Percentiles rank a stretch among this genome's conserved stretches.
Evolutionary conservation across 805 yeast genomes (phyloP).

Genomic region (Candida arabinofermentans): DNA sequence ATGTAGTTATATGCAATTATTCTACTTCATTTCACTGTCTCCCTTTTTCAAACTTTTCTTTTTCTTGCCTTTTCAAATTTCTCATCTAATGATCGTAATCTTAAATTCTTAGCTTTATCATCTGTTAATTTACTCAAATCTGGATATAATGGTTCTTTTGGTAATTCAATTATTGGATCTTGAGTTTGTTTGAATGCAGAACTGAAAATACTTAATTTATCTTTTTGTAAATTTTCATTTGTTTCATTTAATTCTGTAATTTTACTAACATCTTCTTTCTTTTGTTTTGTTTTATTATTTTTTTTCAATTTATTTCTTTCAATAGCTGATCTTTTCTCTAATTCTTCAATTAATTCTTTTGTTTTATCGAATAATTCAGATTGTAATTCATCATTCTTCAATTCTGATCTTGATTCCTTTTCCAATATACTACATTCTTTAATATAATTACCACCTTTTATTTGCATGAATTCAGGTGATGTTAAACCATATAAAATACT

Average conservation of each 20-base stretch:
- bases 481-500: conserved; percentile 62
- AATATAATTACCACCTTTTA: conserved; percentile 64
- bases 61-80: conserved; percentile 14
- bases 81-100: conserved; percentile 22
- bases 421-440: conserved; percentile 63
- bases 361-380: conserved; percentile 58
- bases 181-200: conserved; percentile 21
- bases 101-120: conserved; percentile 11
- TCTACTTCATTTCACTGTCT: neutral
- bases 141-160: neutral
- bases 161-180: neutral
- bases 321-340: conserved; percentile 71
- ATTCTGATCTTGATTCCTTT: conserved; percentile 57
- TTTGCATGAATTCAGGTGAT: conserved; percentile 64
- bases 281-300: neutral
- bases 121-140: conserved; percentile 1
- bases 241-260: conserved; percentile 1
- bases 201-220: conserved; percentile 18
- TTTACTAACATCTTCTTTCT: neutral
- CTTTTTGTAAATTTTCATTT: conserved; percentile 1
- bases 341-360: conserved; percentile 45
- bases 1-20: neutral
- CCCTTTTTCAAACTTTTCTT: conserved; percentile 1
- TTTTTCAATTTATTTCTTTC: conserved; percentile 44
- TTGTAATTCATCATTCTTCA: conserved; percentile 56